Conservation (phyloP, 768 basidiomycete genomes). For the Amanita phalloides region DNA sequence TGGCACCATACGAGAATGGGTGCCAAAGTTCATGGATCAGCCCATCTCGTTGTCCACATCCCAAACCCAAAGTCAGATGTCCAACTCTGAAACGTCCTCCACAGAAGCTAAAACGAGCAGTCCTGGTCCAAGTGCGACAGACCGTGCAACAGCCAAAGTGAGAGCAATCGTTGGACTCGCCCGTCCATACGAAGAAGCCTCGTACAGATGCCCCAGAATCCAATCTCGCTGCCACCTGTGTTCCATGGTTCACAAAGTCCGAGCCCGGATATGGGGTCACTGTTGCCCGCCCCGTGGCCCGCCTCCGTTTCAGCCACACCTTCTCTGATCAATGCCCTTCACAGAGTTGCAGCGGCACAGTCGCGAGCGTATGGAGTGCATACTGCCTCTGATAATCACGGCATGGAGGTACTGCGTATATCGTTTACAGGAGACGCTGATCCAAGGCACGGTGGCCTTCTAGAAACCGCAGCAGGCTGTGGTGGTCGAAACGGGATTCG, state of each 20-base stretch:
- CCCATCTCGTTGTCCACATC: not conserved
- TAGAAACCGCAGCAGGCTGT: not conserved
- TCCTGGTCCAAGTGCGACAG: not conserved
- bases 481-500: not conserved
- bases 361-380: slow-evolving; percentile 29
- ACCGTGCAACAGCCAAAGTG: slow-evolving; percentile 7
- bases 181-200: not conserved
- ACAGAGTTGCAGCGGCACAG: slow-evolving; percentile 48
- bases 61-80: not conserved
- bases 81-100: not conserved
- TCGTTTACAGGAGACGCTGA: slow-evolving; percentile 7
- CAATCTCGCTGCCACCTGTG: slow-evolving; percentile 12
- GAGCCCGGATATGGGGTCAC: slow-evolving; percentile 8
- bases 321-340: slow-evolving; percentile 52
- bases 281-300: not conserved
- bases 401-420: not conserved
- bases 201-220: not conserved
- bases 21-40: not conserved
- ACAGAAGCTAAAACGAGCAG: not conserved
- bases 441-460: not conserved
- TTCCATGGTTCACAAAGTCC: not conserved
- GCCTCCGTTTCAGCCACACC: slow-evolving; percentile 48
- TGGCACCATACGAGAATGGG: not conserved
- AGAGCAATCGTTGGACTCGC: not conserved
- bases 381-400: slow-evolving; percentile 8